These are phyloP conservation scores for Trifolium dubium DNA, from an alignment of 306 rosid genomes.

Conservation along the genomic window DNA sequence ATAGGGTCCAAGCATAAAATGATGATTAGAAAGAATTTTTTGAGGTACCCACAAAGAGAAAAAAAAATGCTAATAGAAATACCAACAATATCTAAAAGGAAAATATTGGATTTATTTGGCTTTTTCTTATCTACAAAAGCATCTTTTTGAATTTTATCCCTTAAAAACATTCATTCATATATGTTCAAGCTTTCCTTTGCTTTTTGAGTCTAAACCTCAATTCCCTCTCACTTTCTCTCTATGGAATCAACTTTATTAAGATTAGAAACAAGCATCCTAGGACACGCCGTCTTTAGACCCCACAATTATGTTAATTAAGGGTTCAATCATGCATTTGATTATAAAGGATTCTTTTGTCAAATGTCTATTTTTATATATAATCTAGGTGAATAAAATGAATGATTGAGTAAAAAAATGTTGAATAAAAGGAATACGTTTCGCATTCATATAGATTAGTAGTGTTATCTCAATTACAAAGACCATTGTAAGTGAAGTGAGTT, in stretches of 20 bases:
- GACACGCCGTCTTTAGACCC: conserved; percentile 51
- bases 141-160: conserved; percentile 40
- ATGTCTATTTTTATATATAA: conserved; percentile 21
- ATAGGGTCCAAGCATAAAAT: conserved; percentile 51
- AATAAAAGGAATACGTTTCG: conserved; percentile 19
- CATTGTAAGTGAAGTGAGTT: too few species aligned
- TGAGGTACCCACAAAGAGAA: conserved; percentile 49
- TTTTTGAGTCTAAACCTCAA: conserved; percentile 43
- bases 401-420: too few species aligned
- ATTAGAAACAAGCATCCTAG: conserved; percentile 61
- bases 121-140: conserved; percentile 52
- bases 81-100: conserved; percentile 50
- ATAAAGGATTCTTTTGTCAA: conserved; percentile 13
- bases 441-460: neutral
- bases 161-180: conserved; percentile 27
- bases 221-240: conserved; percentile 41
- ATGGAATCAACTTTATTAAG: conserved; percentile 50
- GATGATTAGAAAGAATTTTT: conserved; percentile 60
- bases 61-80: conserved; percentile 37
- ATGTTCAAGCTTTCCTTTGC: conserved; percentile 42
- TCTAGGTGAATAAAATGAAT: conserved; percentile 14
- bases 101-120: conserved; percentile 55
- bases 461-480: neutral
- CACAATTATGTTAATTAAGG: conserved; percentile 47
- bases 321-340: conserved; percentile 41